Percentiles rank a stretch among this genome's conserved stretches.
Conservation (phyloP, 2,329 filamentous ascomycete species). For the Talaromyces funiculosus region DNA sequence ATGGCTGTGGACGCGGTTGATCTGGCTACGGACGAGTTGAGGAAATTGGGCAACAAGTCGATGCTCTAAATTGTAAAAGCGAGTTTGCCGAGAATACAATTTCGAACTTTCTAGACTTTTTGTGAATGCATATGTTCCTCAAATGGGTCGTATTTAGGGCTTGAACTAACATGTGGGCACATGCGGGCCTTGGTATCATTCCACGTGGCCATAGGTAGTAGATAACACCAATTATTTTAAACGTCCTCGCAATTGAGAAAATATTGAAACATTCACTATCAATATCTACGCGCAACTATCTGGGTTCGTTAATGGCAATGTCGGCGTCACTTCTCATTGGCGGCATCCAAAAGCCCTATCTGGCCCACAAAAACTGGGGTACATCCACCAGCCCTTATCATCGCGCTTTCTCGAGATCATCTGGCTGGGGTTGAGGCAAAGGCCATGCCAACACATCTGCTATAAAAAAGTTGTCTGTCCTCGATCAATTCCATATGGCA, state of each 20-base stretch:
- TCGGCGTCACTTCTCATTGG: slow-evolving; percentile 5
- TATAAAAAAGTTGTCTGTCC: slow-evolving; percentile 1
- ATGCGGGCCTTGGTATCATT: neutral
- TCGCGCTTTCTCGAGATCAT: neutral
- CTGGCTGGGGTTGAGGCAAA: neutral
- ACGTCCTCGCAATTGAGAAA: neutral
- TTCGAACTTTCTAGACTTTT: too few relatives aligned
- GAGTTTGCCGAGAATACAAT: too few relatives aligned
- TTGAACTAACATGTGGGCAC: neutral
- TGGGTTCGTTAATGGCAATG: neutral
- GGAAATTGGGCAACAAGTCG: neutral
- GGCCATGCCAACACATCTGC: neutral
- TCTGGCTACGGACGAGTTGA: neutral
- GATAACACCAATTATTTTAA: neutral
- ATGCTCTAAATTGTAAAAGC: neutral
- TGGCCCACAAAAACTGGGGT: slow-evolving; percentile 8
- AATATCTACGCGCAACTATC: neutral
- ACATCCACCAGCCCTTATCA: slow-evolving; percentile 4
- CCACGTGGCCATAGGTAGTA: neutral
- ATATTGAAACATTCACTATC: neutral
- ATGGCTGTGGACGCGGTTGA: slow-evolving; percentile 8
- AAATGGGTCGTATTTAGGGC: neutral
- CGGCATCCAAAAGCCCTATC: slow-evolving; percentile 11
- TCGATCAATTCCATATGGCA: neutral
- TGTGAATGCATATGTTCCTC: neutral